Percentiles rank a stretch among this genome's conserved stretches.
Conservation (phyloP, 2,329 filamentous ascomycete species). For the Aureobasidium sp. region DNA sequence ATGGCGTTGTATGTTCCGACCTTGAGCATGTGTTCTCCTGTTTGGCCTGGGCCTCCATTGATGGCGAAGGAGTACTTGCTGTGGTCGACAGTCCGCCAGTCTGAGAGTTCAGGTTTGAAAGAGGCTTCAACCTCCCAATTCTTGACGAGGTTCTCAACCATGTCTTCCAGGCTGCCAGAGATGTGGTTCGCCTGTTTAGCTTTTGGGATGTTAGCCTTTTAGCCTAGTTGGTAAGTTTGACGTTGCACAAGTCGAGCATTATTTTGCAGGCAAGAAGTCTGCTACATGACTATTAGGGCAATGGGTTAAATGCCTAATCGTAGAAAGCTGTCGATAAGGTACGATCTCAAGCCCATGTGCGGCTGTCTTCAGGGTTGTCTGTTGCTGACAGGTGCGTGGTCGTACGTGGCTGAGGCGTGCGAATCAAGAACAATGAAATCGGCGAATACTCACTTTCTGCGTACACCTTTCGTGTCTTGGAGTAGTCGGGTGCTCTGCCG, state of each 20-base stretch:
- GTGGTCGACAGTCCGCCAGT: constrained; percentile 61
- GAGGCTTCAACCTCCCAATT: constrained; percentile 68
- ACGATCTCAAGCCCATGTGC: too few relatives aligned
- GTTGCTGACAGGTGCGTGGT: constrained; percentile 1
- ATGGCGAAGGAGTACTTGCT: constrained; percentile 56
- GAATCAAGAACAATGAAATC: neutral
- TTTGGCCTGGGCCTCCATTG: constrained; percentile 52
- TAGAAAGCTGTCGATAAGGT: neutral
- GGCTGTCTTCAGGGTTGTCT: neutral
- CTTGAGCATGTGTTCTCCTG: constrained; percentile 57
- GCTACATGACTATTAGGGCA: neutral
- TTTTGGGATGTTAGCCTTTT: constrained; percentile 28
- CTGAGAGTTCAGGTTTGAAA: constrained; percentile 54
- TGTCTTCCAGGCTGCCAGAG: constrained; percentile 49
- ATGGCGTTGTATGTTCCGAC: constrained; percentile 65
- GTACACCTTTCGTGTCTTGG: constrained; percentile 55
- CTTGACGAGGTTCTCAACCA: constrained; percentile 65
- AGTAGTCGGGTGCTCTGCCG: constrained; percentile 56
- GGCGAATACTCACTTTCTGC: constrained; percentile 45
- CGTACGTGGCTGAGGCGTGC: neutral
- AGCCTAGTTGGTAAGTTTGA: neutral
- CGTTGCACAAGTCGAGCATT: neutral
- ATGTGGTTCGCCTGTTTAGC: constrained; percentile 52
- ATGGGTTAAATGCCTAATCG: neutral
- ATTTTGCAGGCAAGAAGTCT: neutral